phyloP scores from a whole-genome alignment of 2,329 filamentous ascomycete species.

The Cladophialophora exuberans region DNA sequence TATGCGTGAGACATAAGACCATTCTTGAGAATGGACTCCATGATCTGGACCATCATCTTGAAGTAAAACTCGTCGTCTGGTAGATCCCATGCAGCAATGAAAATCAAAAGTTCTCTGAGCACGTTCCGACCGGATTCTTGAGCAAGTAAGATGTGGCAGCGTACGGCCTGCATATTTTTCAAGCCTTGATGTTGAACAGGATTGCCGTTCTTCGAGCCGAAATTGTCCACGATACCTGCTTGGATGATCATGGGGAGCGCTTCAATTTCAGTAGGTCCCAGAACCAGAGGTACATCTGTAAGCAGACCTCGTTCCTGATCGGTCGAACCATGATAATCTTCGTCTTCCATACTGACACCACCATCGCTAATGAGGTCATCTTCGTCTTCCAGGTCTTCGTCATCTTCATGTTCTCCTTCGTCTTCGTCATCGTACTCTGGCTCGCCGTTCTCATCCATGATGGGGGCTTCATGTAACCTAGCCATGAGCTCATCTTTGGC shows the following conservation, averaged over 20 bases:
- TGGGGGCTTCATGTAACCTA: constrained; percentile 49
- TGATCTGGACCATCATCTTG: constrained; percentile 94
- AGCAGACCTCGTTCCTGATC: constrained; percentile 72
- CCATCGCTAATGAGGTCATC: constrained; percentile 48
- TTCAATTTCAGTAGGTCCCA: constrained; percentile 94
- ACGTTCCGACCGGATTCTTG: constrained; percentile 90
- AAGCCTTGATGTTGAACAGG: constrained; percentile 54
- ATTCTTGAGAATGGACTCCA: constrained; percentile 88
- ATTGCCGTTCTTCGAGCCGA: constrained; percentile 57
- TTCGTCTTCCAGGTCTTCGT: constrained; percentile 43
- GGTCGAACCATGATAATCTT: constrained; percentile 54
- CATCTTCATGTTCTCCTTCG: constrained; percentile 38
- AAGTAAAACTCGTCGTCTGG: constrained; percentile 93
- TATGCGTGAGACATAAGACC: constrained; percentile 90
- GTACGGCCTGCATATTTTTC: constrained; percentile 83
- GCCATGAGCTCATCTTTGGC: constrained; percentile 57
- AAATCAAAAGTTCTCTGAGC: constrained; percentile 86
- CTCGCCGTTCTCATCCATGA: constrained; percentile 41
- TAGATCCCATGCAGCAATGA: constrained; percentile 96
- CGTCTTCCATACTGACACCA: constrained; percentile 52
- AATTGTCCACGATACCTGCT: constrained; percentile 86
- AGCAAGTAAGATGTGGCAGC: constrained; percentile 86
- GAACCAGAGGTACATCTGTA: constrained; percentile 90
- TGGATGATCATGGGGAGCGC: constrained; percentile 97
- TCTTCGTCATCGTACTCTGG: constrained; percentile 52